Evolutionary conservation across 805 yeast species (phyloP).

Genomic region (Candida sonorensis): DNA sequence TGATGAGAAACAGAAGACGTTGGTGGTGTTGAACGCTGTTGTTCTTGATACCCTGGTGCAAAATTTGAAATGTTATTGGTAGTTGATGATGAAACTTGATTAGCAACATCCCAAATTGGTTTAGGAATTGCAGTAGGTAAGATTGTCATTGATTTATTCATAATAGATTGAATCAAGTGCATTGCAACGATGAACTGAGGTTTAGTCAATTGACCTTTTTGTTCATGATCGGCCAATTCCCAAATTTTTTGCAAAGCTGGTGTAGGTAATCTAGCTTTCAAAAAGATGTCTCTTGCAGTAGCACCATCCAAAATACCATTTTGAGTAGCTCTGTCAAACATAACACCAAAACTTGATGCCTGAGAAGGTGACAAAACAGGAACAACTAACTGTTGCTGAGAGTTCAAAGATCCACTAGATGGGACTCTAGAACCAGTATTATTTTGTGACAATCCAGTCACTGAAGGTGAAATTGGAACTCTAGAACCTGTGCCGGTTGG

Average conservation of each 20-base stretch:
- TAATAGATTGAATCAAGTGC: slow-evolving; percentile 84
- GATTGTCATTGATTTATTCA: slow-evolving; percentile 53
- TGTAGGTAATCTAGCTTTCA: slow-evolving; percentile 82
- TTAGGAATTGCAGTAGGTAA: slow-evolving; percentile 27
- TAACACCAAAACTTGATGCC: slow-evolving; percentile 54
- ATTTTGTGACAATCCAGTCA: slow-evolving; percentile 21
- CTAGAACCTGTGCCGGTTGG: too few relatives aligned
- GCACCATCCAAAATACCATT: slow-evolving; percentile 56
- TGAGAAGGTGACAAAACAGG: slow-evolving; percentile 54
- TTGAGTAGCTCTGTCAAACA: slow-evolving; percentile 66
- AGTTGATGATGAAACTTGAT: slow-evolving; percentile 2
- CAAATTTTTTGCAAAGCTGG: slow-evolving; percentile 78
- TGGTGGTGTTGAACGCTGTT: slow-evolving; percentile 8
- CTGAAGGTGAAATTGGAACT: too few relatives aligned
- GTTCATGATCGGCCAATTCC: slow-evolving; percentile 75
- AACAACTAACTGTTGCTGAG: slow-evolving; percentile 27
- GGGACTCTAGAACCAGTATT: slow-evolving; percentile 27
- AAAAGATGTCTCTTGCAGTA: slow-evolving; percentile 78
- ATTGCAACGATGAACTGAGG: slow-evolving; percentile 85
- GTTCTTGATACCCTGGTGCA: too few relatives aligned
- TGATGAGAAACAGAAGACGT: too few relatives aligned
- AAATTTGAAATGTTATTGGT: too few relatives aligned
- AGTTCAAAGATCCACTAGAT: slow-evolving; percentile 25
- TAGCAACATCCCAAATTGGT: slow-evolving; percentile 27
- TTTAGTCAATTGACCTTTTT: slow-evolving; percentile 63